These are phyloP conservation scores for Lipomyces yamadae DNA, from an alignment of 805 yeast species.

Conservation along the genomic window DNA sequence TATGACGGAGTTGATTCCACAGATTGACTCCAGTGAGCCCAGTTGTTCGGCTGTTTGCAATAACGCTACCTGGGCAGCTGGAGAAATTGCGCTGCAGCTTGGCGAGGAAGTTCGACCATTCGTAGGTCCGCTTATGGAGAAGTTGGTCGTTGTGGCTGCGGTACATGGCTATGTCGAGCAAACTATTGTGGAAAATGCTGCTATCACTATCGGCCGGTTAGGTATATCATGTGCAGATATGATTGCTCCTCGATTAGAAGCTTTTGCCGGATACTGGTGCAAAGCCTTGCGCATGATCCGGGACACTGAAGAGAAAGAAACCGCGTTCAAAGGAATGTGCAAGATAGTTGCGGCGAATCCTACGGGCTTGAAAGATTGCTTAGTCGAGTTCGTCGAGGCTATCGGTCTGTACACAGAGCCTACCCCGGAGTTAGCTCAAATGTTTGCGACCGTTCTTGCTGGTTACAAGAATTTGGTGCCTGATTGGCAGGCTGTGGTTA, in stretches of 20 bases:
- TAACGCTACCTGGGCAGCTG: slow-evolving; percentile 93
- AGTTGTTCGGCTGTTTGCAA: slow-evolving; percentile 67
- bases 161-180: slow-evolving; percentile 53
- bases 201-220: slow-evolving; percentile 86
- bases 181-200: slow-evolving; percentile 81
- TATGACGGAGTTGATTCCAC: slow-evolving; percentile 57
- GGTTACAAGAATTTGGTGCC: slow-evolving; percentile 42
- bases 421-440: slow-evolving; percentile 40
- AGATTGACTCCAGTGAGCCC: slow-evolving; percentile 57
- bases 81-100: slow-evolving; percentile 76
- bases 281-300: slow-evolving; percentile 65
- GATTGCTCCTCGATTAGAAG: slow-evolving; percentile 61
- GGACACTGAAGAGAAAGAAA: slow-evolving; percentile 86
- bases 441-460: slow-evolving; percentile 41
- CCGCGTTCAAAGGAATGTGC: slow-evolving; percentile 85
- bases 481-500: slow-evolving; percentile 40
- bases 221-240: slow-evolving; percentile 67
- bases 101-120: slow-evolving; percentile 57
- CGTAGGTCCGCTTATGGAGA: slow-evolving; percentile 57
- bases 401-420: slow-evolving; percentile 52
- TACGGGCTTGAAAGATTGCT: slow-evolving; percentile 57
- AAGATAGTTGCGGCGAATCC: slow-evolving; percentile 70
- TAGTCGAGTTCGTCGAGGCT: slow-evolving; percentile 62
- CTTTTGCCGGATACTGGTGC: slow-evolving; percentile 72
- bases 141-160: slow-evolving; percentile 58